Conservation (phyloP, 2,329 filamentous ascomycete genomes). For the Nemania sp. region DNA sequence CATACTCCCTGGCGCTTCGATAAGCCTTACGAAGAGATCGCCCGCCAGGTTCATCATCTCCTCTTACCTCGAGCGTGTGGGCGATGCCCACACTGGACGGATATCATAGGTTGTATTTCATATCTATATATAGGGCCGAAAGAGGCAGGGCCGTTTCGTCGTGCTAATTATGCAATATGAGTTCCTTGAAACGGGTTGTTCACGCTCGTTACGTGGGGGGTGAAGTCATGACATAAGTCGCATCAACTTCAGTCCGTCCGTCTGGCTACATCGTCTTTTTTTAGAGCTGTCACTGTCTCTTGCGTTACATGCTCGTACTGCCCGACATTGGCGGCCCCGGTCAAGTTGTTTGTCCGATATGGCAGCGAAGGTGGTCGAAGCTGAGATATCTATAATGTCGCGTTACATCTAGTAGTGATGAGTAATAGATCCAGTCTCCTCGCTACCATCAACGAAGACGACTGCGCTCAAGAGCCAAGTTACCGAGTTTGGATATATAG, state of each 20-base stretch:
- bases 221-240: constrained; percentile 12
- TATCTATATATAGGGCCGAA: constrained; percentile 26
- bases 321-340: constrained; percentile 12
- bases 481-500: constrained; percentile 8
- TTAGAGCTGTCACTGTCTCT: constrained; percentile 16
- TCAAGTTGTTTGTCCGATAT: constrained; percentile 8
- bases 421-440: constrained; percentile 1
- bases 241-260: constrained; percentile 11
- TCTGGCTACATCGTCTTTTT: constrained; percentile 20
- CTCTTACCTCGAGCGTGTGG: constrained; percentile 6
- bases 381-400: constrained; percentile 1
- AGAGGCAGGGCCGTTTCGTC: constrained; percentile 25
- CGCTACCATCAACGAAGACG: background rate
- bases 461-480: background rate
- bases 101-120: constrained; percentile 14
- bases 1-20: background rate
- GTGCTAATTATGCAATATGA: constrained; percentile 12
- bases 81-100: constrained; percentile 7
- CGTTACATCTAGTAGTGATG: background rate
- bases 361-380: background rate
- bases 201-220: background rate
- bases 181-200: constrained; percentile 9
- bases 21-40: constrained; percentile 20
- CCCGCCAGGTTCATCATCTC: constrained; percentile 16
- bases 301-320: constrained; percentile 22